phyloP scores from a whole-genome alignment of 1,284 basidiomycete genomes.

The Leccinum fuscescens region DNA sequence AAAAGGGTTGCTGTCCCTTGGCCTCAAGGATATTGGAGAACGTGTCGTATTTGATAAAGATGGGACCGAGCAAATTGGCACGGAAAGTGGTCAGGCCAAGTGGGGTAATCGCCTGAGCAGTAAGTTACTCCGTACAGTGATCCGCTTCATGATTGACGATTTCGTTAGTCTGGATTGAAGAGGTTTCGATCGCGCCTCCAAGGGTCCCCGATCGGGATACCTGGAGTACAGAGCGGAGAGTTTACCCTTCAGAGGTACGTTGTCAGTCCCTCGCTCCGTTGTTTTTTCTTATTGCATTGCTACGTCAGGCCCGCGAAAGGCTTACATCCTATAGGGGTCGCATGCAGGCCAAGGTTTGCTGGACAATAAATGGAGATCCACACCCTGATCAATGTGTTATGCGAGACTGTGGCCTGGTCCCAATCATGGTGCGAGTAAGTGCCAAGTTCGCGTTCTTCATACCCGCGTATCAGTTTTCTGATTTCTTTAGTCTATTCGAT shows the following conservation, averaged over 20 bases:
- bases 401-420: constrained; percentile 89
- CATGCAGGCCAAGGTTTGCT: constrained; percentile 88
- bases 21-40: constrained; percentile 82
- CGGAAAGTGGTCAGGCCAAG: constrained; percentile 53
- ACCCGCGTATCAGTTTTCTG: not conserved
- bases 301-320: constrained; percentile 80
- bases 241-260: constrained; percentile 87
- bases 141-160: constrained; percentile 14
- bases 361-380: constrained; percentile 71
- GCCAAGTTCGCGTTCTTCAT: constrained; percentile 3
- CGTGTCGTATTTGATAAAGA: constrained; percentile 83
- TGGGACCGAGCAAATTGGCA: constrained; percentile 53
- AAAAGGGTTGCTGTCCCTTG: constrained; percentile 78
- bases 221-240: constrained; percentile 70
- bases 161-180: constrained; percentile 82
- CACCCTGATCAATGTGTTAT: constrained; percentile 73
- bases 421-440: constrained; percentile 94
- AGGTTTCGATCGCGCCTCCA: constrained; percentile 82
- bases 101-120: constrained; percentile 83
- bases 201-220: constrained; percentile 86
- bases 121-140: constrained; percentile 43
- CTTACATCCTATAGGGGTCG: constrained; percentile 89
- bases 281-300: constrained; percentile 10
- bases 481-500: constrained; percentile 79
- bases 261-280: not conserved